Percentiles rank a stretch among this genome's conserved stretches.
Conservation (phyloP, 129 eudicot species). For the Chrysanthemum seticuspe region DNA sequence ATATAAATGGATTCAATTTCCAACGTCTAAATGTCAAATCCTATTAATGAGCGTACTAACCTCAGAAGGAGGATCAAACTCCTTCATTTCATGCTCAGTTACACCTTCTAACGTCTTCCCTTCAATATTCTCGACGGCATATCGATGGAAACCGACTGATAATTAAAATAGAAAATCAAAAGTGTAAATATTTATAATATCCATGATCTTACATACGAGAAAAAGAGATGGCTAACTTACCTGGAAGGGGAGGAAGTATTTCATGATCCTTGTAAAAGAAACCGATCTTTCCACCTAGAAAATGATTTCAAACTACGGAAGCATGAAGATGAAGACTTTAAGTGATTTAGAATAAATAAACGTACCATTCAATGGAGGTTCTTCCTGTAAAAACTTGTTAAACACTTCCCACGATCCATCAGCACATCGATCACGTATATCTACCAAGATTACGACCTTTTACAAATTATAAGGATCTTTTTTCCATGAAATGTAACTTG, state of each 20-base stretch:
- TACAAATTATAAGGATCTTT: not conserved
- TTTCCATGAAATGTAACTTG: not conserved
- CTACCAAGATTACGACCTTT: conserved; percentile 29
- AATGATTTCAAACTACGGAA: not conserved
- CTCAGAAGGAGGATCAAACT: conserved; percentile 66
- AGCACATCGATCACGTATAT: conserved; percentile 56
- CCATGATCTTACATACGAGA: not conserved
- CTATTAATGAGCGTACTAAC: conserved; percentile 26
- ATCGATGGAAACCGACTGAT: conserved; percentile 62
- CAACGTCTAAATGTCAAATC: not conserved
- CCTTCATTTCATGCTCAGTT: conserved; percentile 49
- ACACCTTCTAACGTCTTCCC: conserved; percentile 42
- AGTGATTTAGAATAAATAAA: not conserved
- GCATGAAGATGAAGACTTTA: not conserved
- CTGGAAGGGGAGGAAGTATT: conserved; percentile 79
- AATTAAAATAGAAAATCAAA: not conserved
- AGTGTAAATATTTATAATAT: not conserved
- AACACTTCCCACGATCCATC: conserved; percentile 69
- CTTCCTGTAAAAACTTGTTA: conserved; percentile 46
- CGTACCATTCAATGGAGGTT: conserved; percentile 67
- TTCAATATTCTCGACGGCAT: conserved; percentile 39
- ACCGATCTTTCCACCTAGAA: conserved; percentile 65
- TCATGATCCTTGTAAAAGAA: conserved; percentile 77
- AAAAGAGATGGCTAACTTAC: conserved; percentile 28
- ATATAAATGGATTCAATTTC: not conserved